Evolutionary conservation across 176 grass and related monocot genomes (phyloP).

Genomic region (Stipa capillata): DNA sequence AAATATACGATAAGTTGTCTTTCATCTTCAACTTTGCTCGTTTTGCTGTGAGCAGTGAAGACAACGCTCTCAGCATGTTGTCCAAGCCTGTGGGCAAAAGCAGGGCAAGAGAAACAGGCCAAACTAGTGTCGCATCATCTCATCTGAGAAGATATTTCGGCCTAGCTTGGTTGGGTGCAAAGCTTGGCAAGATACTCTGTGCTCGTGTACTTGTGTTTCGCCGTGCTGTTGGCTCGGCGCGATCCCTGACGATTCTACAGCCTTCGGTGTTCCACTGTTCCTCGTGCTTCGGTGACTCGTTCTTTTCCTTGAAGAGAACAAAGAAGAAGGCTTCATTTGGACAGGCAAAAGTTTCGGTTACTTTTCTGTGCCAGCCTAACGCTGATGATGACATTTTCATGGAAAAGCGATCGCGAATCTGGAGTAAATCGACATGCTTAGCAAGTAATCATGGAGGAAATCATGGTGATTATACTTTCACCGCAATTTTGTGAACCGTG

Average conservation of each 20-base stretch:
- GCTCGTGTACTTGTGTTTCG: background rate
- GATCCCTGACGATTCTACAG: background rate
- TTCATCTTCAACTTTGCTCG: background rate
- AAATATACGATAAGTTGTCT: background rate
- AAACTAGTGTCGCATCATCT: background rate
- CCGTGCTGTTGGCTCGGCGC: background rate
- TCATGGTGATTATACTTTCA: background rate
- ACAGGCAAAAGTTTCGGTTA: background rate
- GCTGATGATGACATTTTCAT: slow-evolving; percentile 2
- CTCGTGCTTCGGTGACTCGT: background rate
- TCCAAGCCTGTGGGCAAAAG: background rate
- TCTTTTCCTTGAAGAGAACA: too few relatives aligned
- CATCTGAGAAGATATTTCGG: background rate
- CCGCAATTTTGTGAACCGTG: background rate
- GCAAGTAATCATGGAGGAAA: slow-evolving; percentile 7
- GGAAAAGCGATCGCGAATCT: background rate
- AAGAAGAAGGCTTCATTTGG: slow-evolving; percentile 5
- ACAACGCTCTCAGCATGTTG: background rate
- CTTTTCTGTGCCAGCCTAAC: slow-evolving; percentile 8
- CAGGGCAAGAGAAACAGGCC: background rate
- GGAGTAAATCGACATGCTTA: slow-evolving; percentile 7
- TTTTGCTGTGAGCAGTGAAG: background rate
- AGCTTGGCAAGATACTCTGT: background rate
- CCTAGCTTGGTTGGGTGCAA: background rate
- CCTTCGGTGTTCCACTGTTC: background rate